phyloP scores from a whole-genome alignment of 2,329 filamentous ascomycete species.

The Arthrocladium fulminans region DNA sequence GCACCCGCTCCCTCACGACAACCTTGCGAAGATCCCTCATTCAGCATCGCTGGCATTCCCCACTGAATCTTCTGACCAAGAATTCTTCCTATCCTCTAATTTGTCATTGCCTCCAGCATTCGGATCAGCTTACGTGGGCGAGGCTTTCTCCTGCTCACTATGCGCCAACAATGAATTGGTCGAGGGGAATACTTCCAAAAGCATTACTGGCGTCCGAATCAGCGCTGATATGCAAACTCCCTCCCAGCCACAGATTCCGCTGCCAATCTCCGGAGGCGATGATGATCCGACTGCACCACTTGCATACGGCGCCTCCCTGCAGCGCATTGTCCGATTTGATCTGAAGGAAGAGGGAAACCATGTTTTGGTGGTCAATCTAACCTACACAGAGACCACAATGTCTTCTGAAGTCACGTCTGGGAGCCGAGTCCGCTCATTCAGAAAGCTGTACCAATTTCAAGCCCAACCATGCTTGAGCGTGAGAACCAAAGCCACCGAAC shows the following conservation, averaged over 20 bases:
- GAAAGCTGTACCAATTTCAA: constrained; percentile 94
- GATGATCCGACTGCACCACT: constrained; percentile 40
- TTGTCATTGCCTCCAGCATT: constrained; percentile 85
- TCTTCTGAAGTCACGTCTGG: constrained; percentile 40
- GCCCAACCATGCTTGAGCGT: constrained; percentile 86
- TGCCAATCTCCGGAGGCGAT: constrained; percentile 40
- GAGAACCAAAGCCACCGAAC: constrained; percentile 71
- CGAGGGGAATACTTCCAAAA: constrained; percentile 32
- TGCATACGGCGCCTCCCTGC: constrained; percentile 57
- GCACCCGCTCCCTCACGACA: constrained; percentile 35
- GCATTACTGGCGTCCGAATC: constrained; percentile 68
- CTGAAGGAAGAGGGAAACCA: constrained; percentile 92
- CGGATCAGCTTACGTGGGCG: constrained; percentile 88
- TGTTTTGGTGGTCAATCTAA: constrained; percentile 85
- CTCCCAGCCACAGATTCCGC: constrained; percentile 57
- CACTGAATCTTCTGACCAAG: constrained; percentile 35
- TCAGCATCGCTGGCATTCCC: constrained; percentile 70
- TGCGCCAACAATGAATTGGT: constrained; percentile 84
- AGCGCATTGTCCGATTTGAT: constrained; percentile 75
- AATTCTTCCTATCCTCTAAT: constrained; percentile 43
- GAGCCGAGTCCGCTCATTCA: constrained; percentile 69
- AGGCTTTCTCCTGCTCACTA: constrained; percentile 87
- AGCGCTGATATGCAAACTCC: constrained; percentile 95
- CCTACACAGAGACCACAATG: constrained; percentile 73
- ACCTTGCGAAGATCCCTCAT: constrained; percentile 40